Evolutionary conservation across 2,329 filamentous ascomycete species (phyloP), one percentile per base, ranked within the genome.

Genomic region (Colletotrichum noveboracense): DNA sequence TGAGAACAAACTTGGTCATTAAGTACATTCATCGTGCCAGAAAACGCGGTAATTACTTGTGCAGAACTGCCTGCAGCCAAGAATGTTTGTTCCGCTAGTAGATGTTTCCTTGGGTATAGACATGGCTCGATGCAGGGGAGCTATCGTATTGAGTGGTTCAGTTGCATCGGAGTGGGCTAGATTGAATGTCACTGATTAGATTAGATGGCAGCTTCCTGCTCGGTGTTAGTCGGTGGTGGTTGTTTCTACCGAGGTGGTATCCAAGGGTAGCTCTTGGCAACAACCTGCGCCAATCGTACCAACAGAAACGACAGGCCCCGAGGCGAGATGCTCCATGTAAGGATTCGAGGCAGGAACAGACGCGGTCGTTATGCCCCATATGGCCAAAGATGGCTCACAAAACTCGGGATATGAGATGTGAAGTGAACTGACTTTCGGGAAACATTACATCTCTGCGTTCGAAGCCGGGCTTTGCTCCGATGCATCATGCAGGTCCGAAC

Each of bases 191-290:
- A 32, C 21, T 34, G 67, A 70, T 70, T 70, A 52, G 67, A 70
- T 70, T 64, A 70, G 67, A 34, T 70, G 36, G 43, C 28, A 70
- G 67, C 56, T 70, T 70, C 38, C 58, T 64, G 36, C 67, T 70
- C 67, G 67, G 67, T 36, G 56, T 58, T 70, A 70, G 67, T 70
- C 67, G 67, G 56, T 70, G 36, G 67, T 70, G 28, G 26, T 26
- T 52, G 26, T 48, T 64, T 32, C 26, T 70, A 24, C 67, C 56
- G 66, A 70, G 55, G 66, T 70, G 56, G n/a, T n/a, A 70, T 64
- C 6, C 66, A 60, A 34, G 36, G 36, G 26, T 16, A n/a, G 36
- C 36, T 70, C 56, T 70, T 70, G 67, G 67, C 67, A 32, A 8
- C 16, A 52, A 52, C 62, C 36, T 24, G 26, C 26, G 58, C 36